Conservation (phyloP, 1,284 basidiomycete species). For the Puccinia horiana region DNA sequence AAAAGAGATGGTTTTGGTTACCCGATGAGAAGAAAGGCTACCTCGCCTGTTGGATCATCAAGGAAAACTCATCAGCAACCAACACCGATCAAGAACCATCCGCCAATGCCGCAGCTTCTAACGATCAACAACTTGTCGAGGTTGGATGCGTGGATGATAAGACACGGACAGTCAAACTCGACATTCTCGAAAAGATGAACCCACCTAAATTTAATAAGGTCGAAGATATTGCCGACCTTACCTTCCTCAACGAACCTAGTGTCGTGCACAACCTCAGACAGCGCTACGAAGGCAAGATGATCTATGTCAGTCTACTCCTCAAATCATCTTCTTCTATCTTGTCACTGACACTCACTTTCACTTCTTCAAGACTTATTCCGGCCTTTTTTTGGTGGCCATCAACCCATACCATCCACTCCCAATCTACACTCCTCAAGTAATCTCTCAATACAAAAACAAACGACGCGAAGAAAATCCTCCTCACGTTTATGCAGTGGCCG, state of each 20-base stretch:
- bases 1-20: constrained; percentile 97
- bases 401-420: constrained; percentile 94
- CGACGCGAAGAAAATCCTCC: constrained; percentile 93
- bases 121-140: constrained; percentile 67
- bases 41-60: constrained; percentile 82
- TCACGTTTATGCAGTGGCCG: constrained; percentile 95
- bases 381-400: constrained; percentile 94
- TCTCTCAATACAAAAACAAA: constrained; percentile 88
- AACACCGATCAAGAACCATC: constrained; percentile 53
- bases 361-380: constrained; percentile 77
- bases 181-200: constrained; percentile 64
- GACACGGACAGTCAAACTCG: constrained; percentile 39
- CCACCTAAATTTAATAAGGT: constrained; percentile 97
- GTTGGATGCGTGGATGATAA: constrained; percentile 61
- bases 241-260: constrained; percentile 96
- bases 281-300: constrained; percentile 86
- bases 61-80: constrained; percentile 61
- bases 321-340: constrained; percentile 26
- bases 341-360: not conserved
- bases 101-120: constrained; percentile 71
- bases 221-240: constrained; percentile 96
- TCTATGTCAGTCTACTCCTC: constrained; percentile 73
- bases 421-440: constrained; percentile 73
- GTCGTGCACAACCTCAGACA: constrained; percentile 94
- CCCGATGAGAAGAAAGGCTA: constrained; percentile 86